Conservation (phyloP, 2,329 filamentous ascomycete species). For the Pseudocercospora vitis region DNA sequence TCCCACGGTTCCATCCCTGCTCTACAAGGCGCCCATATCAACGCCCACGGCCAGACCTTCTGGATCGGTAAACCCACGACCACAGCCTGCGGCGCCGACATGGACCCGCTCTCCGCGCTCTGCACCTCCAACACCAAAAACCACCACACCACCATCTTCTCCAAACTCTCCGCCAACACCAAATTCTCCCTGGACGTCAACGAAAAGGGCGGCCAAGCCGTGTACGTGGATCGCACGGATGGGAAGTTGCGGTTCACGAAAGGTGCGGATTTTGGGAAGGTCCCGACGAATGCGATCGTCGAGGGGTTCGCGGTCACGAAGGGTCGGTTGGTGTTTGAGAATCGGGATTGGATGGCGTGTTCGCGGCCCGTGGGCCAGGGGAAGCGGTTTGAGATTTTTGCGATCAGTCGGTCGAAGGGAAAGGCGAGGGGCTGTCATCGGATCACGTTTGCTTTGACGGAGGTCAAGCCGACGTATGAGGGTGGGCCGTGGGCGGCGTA, state of each 20-base stretch:
- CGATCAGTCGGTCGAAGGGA: constrained; percentile 1
- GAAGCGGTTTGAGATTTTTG: constrained; percentile 7
- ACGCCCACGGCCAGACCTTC: constrained; percentile 6
- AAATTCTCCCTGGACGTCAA: constrained; percentile 2
- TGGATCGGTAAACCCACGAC: constrained; percentile 7
- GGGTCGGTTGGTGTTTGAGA: constrained; percentile 11
- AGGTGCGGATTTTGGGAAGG: not conserved
- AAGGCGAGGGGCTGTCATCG: constrained; percentile 3
- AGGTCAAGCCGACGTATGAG: not conserved
- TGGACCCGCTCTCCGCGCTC: not conserved
- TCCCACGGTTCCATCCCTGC: not conserved
- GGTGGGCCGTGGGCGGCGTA: constrained; percentile 4
- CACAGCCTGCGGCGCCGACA: not conserved
- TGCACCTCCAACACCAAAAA: constrained; percentile 8
- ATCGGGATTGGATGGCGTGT: constrained; percentile 5
- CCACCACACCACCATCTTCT: constrained; percentile 7
- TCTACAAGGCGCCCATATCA: constrained; percentile 1
- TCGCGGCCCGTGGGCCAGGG: not conserved
- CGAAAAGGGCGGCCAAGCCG: constrained; percentile 4
- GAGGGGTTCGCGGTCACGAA: not conserved
- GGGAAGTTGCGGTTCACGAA: constrained; percentile 3
- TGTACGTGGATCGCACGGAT: not conserved
- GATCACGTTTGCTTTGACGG: constrained; percentile 5
- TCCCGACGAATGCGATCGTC: not conserved
- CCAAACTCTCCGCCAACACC: not conserved